Base-by-base conservation (phyloP, 2,329 filamentous ascomycete genomes). In the Cercospora beticola region DNA sequence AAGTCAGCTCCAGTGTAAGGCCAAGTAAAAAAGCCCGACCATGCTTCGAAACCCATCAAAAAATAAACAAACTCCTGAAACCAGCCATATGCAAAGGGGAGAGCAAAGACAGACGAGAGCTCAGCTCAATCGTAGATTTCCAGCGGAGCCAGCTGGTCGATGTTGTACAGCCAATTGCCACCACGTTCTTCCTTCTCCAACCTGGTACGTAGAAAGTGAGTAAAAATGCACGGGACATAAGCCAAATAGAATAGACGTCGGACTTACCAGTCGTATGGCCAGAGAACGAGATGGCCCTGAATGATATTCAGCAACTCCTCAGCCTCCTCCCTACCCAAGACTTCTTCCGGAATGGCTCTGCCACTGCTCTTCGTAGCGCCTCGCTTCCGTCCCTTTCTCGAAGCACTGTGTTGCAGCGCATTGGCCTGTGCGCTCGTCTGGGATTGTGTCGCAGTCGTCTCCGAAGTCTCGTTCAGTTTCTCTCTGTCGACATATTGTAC, bases 91-190 rank as follows among this genome's bases (percentile, higher is more conserved):
- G 49, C 49, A 26, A 43, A 59, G 21, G 26, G 30, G 10, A 43
- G 40, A 60, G 21, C 58, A 28, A 61, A 62, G 40, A 49, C 16
- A 21, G 18, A 59, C n/a, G 28, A 31, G 56, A 59, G 28, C 56
- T 33, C 56, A 21, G 33, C 52, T 70, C 58, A 78, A 64, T 78
- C 76, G 70, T 99, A 99, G 76, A 99, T 98, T 82, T 97, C 93
- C 81, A 99, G 85, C 66, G 95, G 95, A 75, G 95, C 96, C 78
- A 99, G 90, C 80, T 96, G 91, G 80, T 99, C 95, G 66, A 98
- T 92, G 77, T 94, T 93, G 81, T 97, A 98, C 71, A 97, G 87
- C 95, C 95, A 99, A 78, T 97, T 97, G 66, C 93, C 92, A 73
- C 93, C 94, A 76, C 90, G 88, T 83, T 98, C 95, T 82, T 98